Percentiles rank a stretch among this genome's conserved stretches.
Evolutionary conservation across 495 filamentous ascomycete species (phyloP).

Genomic region (Penicillium chermesinum): DNA sequence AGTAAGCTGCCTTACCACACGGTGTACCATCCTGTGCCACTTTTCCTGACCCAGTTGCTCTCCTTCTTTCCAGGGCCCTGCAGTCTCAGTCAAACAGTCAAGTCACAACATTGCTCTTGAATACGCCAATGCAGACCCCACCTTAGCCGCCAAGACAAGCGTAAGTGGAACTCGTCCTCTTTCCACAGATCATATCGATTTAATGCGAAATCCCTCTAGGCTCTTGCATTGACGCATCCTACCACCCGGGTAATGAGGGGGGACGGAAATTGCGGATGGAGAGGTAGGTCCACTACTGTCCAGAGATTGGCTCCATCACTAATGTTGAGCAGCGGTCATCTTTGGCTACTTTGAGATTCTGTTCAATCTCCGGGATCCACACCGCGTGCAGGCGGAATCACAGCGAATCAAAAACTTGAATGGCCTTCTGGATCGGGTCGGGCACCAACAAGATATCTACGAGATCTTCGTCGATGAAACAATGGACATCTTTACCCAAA

Average conservation of each 20-base stretch:
- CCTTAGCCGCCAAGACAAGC: conserved; percentile 77
- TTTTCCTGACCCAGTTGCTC: too few species aligned
- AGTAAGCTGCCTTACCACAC: conserved; percentile 32
- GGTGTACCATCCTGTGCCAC: background rate
- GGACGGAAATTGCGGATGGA: conserved; percentile 96
- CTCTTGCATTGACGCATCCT: conserved; percentile 76
- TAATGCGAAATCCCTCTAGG: conserved; percentile 42
- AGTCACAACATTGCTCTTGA: conserved; percentile 76
- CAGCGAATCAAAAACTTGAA: conserved; percentile 66
- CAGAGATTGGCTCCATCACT: conserved; percentile 2
- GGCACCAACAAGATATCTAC: conserved; percentile 60
- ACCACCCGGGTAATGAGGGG: conserved; percentile 83
- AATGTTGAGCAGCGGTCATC: conserved; percentile 62
- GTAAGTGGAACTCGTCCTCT: conserved; percentile 47
- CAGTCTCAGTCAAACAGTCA: conserved; percentile 72
- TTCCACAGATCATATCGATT: conserved; percentile 6
- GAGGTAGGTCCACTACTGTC: conserved; percentile 55
- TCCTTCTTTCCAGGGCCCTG: conserved; percentile 68
- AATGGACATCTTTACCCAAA: conserved; percentile 55
- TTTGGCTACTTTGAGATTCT: conserved; percentile 91
- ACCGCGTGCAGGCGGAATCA: conserved; percentile 62
- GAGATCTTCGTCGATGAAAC: conserved; percentile 82
- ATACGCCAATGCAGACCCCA: conserved; percentile 85
- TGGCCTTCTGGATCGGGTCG: conserved; percentile 64
- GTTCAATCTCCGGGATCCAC: conserved; percentile 57